These are phyloP conservation scores for Corchorus olitorius DNA, from an alignment of 345 rosid genomes.

Conservation along the genomic window DNA sequence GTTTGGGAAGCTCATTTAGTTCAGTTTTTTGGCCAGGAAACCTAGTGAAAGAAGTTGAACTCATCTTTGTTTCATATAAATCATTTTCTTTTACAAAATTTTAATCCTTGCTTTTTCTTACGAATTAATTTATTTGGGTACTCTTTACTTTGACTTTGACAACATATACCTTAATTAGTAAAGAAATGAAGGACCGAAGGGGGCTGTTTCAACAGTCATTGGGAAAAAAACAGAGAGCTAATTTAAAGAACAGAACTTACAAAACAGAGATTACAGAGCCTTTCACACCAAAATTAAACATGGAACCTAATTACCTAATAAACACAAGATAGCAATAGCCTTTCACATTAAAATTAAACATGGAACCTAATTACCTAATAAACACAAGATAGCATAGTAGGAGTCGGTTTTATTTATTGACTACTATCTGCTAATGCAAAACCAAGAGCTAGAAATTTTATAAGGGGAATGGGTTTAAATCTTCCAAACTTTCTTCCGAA, in stretches of 20 bases:
- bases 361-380: not conserved
- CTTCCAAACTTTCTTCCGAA: not conserved
- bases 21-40: not conserved
- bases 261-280: not conserved
- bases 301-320: not conserved
- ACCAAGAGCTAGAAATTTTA: not conserved
- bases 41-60: not conserved
- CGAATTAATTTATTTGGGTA: not conserved
- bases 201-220: not conserved
- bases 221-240: constrained; percentile 13
- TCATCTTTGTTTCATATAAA: not conserved
- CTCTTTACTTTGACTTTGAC: not conserved
- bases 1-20: not conserved
- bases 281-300: not conserved
- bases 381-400: not conserved
- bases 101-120: constrained; percentile 26
- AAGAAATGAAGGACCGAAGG: not conserved
- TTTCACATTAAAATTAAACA: not conserved
- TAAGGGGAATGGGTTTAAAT: not conserved
- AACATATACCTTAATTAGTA: not conserved
- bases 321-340: not conserved
- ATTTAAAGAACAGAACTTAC: not conserved
- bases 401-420: not conserved
- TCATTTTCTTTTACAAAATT: not conserved
- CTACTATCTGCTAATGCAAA: not conserved